These are phyloP conservation scores for Ustilago trichophora DNA, from an alignment of 1,284 basidiomycete genomes.

Conservation along the genomic window DNA sequence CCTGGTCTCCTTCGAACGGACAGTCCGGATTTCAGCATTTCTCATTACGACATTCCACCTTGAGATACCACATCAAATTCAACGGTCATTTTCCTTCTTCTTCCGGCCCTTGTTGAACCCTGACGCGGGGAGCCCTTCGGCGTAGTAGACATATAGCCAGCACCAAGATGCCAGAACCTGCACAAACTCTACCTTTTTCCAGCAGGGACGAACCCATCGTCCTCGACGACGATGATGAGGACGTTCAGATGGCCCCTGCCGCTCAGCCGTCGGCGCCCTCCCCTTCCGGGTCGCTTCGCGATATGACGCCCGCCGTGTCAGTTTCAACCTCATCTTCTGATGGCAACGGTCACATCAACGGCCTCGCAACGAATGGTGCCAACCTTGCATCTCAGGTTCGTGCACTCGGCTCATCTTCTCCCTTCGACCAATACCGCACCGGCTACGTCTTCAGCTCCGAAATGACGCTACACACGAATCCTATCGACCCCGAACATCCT, in stretches of 20 bases:
- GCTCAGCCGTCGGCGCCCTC: background rate
- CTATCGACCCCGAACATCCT: conserved; percentile 75
- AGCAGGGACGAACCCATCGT: conserved; percentile 16
- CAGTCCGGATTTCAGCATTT: too few relatives aligned
- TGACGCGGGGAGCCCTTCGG: too few relatives aligned
- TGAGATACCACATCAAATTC: too few relatives aligned
- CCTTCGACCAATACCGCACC: conserved; percentile 44
- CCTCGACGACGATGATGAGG: conserved; percentile 27
- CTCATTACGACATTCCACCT: too few relatives aligned
- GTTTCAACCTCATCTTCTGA: conserved; percentile 13
- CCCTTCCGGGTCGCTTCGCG: conserved; percentile 8
- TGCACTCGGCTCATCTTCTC: background rate
- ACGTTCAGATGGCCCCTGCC: background rate
- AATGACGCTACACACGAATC: conserved; percentile 81
- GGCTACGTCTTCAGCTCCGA: conserved; percentile 87
- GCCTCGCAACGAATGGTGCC: background rate
- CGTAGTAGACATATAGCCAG: too few relatives aligned
- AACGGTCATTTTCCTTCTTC: too few relatives aligned
- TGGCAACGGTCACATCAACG: conserved; percentile 5
- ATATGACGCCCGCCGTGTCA: conserved; percentile 36
- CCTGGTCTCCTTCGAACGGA: too few relatives aligned
- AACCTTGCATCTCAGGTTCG: background rate
- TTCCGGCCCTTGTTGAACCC: too few relatives aligned
- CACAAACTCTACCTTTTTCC: background rate
- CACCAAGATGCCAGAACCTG: conserved; percentile 12